These are phyloP conservation scores for Candida sonorensis DNA, from an alignment of 805 yeast species.

Conservation along the genomic window DNA sequence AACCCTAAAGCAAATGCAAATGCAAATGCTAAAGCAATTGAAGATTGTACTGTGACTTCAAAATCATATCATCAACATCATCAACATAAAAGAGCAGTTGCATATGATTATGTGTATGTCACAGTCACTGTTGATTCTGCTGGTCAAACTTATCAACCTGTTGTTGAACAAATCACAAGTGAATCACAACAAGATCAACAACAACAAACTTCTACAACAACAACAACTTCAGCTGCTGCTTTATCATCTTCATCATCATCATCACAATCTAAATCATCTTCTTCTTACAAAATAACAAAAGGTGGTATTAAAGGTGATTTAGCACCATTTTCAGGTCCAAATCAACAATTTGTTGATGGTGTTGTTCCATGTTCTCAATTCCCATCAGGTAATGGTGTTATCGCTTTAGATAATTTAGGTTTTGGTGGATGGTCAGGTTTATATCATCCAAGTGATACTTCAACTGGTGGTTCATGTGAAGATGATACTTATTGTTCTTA, in stretches of 20 bases:
- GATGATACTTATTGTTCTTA: slow-evolving; percentile 96
- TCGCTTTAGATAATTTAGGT: slow-evolving; percentile 50
- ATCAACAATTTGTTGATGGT: slow-evolving; percentile 60
- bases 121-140: slow-evolving; percentile 45
- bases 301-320: slow-evolving; percentile 48
- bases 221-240: slow-evolving; percentile 20
- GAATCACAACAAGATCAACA: too few species aligned
- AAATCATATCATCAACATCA: slow-evolving; percentile 47
- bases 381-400: slow-evolving; percentile 72
- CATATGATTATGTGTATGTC: slow-evolving; percentile 39
- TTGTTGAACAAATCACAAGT: slow-evolving; percentile 1
- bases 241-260: slow-evolving; percentile 13
- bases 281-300: slow-evolving; percentile 19
- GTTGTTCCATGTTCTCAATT: slow-evolving; percentile 58
- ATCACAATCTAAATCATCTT: slow-evolving; percentile 46
- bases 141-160: slow-evolving; percentile 29
- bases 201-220: slow-evolving; percentile 4
- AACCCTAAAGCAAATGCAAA: slow-evolving; percentile 25
- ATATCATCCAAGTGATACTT: slow-evolving; percentile 49
- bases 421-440: slow-evolving; percentile 43
- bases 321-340: slow-evolving; percentile 39
- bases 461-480: slow-evolving; percentile 51
- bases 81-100: slow-evolving; percentile 54
- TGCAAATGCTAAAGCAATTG: slow-evolving; percentile 31
- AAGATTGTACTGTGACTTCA: slow-evolving; percentile 35